A percentile compares a stretch with the other conserved stretches of the same genome.
phyloP scores from a whole-genome alignment of 2,329 filamentous ascomycete genomes.

The Cytospora chrysosperma region DNA sequence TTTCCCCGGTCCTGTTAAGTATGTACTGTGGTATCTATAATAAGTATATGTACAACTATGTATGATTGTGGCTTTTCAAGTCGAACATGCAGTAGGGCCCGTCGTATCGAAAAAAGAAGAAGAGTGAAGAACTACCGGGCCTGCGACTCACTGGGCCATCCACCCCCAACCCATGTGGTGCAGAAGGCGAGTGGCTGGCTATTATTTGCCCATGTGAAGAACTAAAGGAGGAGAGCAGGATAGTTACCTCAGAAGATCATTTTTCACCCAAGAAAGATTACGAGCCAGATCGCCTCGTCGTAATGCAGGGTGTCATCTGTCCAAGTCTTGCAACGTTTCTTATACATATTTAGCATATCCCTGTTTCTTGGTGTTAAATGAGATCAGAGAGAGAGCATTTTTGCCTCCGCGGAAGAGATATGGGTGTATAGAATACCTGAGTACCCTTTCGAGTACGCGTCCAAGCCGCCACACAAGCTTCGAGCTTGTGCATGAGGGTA shows the following conservation, averaged over 20 bases:
- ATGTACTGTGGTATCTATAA: not conserved
- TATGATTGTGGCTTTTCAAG: constrained; percentile 3
- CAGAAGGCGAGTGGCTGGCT: constrained; percentile 4
- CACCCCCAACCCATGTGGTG: not conserved
- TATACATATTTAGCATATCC: not conserved
- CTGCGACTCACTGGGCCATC: not conserved
- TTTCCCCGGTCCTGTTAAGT: not conserved
- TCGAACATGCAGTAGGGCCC: constrained; percentile 18
- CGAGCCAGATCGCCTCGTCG: not conserved
- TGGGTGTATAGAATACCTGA: not conserved
- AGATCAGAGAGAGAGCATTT: not conserved
- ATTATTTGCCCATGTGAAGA: not conserved
- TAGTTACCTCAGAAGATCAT: not conserved
- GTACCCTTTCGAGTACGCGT: too few species aligned
- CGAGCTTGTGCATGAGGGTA: not conserved
- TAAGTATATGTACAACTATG: not conserved
- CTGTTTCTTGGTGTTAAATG: not conserved
- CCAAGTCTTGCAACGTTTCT: not conserved
- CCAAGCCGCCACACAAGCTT: not conserved
- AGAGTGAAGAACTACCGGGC: too few species aligned
- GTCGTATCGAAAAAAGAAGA: constrained; percentile 15
- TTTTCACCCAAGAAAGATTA: not conserved
- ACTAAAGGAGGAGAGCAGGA: constrained; percentile 5
- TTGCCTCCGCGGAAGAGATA: not conserved
- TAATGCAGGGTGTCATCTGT: not conserved